A percentile compares a stretch with the other conserved stretches of the same genome.
phyloP scores from a whole-genome alignment of 2,329 filamentous ascomycete species.

The Aspergillus sp. region DNA sequence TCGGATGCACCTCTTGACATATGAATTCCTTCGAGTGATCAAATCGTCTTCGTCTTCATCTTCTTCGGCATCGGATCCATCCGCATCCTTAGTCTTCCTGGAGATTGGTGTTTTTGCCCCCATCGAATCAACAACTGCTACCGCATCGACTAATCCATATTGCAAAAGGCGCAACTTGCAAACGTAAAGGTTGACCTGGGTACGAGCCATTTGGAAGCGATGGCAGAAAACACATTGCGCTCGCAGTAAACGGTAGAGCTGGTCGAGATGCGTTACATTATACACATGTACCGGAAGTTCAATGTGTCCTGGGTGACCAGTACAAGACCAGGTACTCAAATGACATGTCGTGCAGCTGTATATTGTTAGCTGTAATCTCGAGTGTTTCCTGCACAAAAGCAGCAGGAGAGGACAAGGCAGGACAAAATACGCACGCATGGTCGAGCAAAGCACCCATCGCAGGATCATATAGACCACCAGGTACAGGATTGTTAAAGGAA shows the following conservation, averaged over 20 bases:
- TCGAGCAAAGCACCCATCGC: constrained; percentile 89
- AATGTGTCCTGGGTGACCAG: constrained; percentile 93
- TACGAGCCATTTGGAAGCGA: constrained; percentile 74
- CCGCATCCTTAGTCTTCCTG: constrained; percentile 48
- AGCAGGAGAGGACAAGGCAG: constrained; percentile 7
- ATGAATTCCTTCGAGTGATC: constrained; percentile 60
- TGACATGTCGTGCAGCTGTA: constrained; percentile 88
- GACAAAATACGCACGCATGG: constrained; percentile 62
- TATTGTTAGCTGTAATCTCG: constrained; percentile 20
- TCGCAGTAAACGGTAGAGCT: constrained; percentile 78
- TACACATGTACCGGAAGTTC: constrained; percentile 92
- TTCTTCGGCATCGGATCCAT: constrained; percentile 66
- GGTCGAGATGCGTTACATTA: constrained; percentile 95
- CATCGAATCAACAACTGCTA: constrained; percentile 57
- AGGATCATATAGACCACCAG: constrained; percentile 88
- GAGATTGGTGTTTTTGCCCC: constrained; percentile 45
- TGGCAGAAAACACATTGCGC: constrained; percentile 91
- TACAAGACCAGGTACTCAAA: constrained; percentile 75
- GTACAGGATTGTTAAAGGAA: constrained; percentile 81
- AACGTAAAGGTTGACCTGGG: constrained; percentile 72
- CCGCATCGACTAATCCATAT: constrained; percentile 74
- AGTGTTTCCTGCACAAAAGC: constrained; percentile 9
- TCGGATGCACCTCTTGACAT: constrained; percentile 71
- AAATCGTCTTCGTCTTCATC: constrained; percentile 53
- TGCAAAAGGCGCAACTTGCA: constrained; percentile 86